These are phyloP conservation scores for Xylaria sp. DNA, from an alignment of 2,329 filamentous ascomycete species.

Conservation along the genomic window DNA sequence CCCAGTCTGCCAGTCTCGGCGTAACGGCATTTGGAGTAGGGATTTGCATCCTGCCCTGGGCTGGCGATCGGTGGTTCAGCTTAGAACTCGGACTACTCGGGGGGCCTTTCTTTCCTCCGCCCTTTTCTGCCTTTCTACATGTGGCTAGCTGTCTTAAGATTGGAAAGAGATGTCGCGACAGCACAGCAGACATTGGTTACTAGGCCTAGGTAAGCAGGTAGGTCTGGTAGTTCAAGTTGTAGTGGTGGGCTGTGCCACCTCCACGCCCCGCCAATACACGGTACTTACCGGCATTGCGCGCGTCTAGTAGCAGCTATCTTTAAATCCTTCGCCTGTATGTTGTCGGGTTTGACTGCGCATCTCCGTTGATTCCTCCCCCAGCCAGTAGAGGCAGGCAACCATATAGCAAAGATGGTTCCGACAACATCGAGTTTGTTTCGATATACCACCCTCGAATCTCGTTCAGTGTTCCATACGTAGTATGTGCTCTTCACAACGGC, in stretches of 20 bases:
- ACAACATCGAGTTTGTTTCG: too few species aligned
- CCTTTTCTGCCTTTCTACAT: too few species aligned
- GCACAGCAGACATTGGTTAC: too few species aligned
- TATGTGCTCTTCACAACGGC: too few species aligned
- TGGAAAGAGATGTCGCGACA: too few species aligned
- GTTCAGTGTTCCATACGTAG: too few species aligned
- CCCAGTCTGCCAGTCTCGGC: conserved; percentile 1
- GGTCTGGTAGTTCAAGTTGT: not conserved
- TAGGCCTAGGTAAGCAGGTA: not conserved
- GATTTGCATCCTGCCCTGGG: conserved; percentile 20
- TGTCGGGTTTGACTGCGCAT: not conserved
- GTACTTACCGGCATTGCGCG: conserved; percentile 9
- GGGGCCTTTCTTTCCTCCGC: too few species aligned
- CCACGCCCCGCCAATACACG: conserved; percentile 4
- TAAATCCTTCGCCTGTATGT: not conserved
- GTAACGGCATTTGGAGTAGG: conserved; percentile 21
- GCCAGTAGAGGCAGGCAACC: not conserved
- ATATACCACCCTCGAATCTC: too few species aligned
- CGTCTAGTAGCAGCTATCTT: too few species aligned
- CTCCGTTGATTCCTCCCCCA: not conserved
- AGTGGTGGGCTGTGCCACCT: conserved; percentile 5
- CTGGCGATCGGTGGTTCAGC: too few species aligned
- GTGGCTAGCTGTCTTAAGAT: not conserved
- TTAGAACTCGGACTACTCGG: too few species aligned
- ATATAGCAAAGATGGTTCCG: not conserved